phyloP scores from a whole-genome alignment of 2,329 filamentous ascomycete species.

The Karstenula rhodostoma region DNA sequence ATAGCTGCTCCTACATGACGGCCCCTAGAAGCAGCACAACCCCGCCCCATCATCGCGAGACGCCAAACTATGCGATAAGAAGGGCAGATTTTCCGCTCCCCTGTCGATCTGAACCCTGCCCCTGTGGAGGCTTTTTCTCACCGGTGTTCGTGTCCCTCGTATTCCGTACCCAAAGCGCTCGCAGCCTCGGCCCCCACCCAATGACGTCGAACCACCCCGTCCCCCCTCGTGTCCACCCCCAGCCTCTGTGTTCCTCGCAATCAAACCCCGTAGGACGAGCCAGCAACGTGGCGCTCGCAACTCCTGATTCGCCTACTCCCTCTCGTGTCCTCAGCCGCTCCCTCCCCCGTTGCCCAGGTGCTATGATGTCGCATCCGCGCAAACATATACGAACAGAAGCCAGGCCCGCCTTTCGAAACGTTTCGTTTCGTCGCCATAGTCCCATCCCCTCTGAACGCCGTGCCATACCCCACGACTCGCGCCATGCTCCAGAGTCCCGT shows the following conservation, averaged over 20 bases:
- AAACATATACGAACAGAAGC: constrained; percentile 3
- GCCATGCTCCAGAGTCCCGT: constrained; percentile 2
- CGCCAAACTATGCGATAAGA: not conserved
- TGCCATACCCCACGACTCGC: not conserved
- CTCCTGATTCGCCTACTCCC: not conserved
- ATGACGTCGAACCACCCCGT: not conserved
- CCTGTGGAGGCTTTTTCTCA: not conserved
- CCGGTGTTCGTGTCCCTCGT: constrained; percentile 6
- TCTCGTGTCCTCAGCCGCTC: constrained; percentile 10
- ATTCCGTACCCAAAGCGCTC: not conserved
- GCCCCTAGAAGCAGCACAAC: not conserved
- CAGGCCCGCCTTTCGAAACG: constrained; percentile 4
- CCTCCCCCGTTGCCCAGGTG: not conserved
- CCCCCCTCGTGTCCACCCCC: not conserved
- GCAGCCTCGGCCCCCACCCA: constrained; percentile 2
- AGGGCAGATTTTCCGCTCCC: not conserved
- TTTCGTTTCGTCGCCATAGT: not conserved
- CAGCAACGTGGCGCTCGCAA: not conserved
- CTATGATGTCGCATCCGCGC: constrained; percentile 5
- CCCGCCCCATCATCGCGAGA: not conserved
- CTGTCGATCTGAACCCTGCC: not conserved
- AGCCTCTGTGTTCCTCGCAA: not conserved
- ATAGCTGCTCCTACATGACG: not conserved
- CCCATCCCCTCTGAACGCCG: no score
- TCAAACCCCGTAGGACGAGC: not conserved